These are phyloP conservation scores for Xylaria telfairii DNA, from an alignment of 495 filamentous ascomycete species.

Conservation along the genomic window DNA sequence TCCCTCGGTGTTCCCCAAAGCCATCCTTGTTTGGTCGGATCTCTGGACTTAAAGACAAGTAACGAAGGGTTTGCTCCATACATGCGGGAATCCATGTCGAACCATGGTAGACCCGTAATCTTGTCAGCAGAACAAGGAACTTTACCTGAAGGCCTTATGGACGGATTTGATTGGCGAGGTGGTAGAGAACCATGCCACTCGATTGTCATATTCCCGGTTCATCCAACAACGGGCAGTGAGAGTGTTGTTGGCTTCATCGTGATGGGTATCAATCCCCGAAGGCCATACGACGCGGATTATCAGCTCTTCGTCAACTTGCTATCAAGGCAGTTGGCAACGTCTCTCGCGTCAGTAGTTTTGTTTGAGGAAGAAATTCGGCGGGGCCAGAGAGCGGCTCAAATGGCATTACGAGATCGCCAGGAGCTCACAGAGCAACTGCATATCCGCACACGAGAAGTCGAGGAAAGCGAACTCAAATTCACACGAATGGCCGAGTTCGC, in stretches of 20 bases:
- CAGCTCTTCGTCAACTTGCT: slow-evolving; percentile 72
- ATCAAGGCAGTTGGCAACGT: slow-evolving; percentile 71
- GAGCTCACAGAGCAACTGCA: slow-evolving; percentile 71
- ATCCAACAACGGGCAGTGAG: slow-evolving; percentile 68
- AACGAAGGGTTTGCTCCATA: slow-evolving; percentile 69
- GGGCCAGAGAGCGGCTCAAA: slow-evolving; percentile 67
- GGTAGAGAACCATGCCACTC: slow-evolving; percentile 68
- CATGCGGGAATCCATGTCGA: slow-evolving; percentile 71
- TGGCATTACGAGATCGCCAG: slow-evolving; percentile 69
- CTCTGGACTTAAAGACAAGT: slow-evolving; percentile 65
- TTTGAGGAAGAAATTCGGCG: slow-evolving; percentile 77
- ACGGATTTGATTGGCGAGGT: slow-evolving; percentile 67
- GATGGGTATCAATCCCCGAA: slow-evolving; percentile 70
- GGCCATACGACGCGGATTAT: slow-evolving; percentile 74
- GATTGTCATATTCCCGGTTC: slow-evolving; percentile 72
- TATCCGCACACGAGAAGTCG: slow-evolving; percentile 68
- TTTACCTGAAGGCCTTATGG: slow-evolving; percentile 61
- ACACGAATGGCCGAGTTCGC: slow-evolving; percentile 77
- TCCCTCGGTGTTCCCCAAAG: slow-evolving; percentile 65
- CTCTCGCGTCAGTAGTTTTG: slow-evolving; percentile 72
- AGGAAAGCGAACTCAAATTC: slow-evolving; percentile 74
- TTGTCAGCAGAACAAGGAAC: slow-evolving; percentile 64
- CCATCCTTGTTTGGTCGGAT: slow-evolving; percentile 59
- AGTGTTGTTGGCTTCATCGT: slow-evolving; percentile 70
- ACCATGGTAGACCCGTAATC: slow-evolving; percentile 58